These are phyloP conservation scores for Rhypophila decipiens DNA, from an alignment of 495 filamentous ascomycete species.

Conservation along the genomic window DNA sequence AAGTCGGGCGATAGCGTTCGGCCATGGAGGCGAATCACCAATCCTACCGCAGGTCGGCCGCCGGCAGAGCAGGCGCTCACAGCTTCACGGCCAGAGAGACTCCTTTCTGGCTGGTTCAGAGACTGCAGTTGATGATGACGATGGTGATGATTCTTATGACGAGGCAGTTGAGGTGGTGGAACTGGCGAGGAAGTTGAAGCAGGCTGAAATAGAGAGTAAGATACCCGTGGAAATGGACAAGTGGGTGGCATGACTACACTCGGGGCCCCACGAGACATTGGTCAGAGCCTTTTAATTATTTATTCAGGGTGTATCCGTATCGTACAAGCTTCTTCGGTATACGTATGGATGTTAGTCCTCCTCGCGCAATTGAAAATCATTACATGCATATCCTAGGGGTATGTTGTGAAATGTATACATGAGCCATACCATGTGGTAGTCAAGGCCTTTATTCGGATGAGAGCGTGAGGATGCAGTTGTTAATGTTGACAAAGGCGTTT, in stretches of 20 bases:
- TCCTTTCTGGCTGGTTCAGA: background rate
- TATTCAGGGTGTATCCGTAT: no score
- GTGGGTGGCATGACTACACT: conserved; percentile 9
- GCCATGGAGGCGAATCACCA: conserved; percentile 1
- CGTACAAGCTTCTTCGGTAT: background rate
- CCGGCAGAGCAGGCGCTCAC: conserved; percentile 5
- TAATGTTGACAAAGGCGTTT: no score
- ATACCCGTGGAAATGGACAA: conserved; percentile 5
- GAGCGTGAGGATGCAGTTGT: no score
- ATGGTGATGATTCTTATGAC: conserved; percentile 15
- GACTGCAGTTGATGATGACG: background rate
- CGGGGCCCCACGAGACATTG: background rate
- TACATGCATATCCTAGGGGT: no score
- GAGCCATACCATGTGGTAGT: no score
- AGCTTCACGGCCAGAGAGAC: background rate
- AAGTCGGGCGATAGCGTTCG: conserved; percentile 2
- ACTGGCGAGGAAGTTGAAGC: conserved; percentile 10
- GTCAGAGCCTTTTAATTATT: background rate
- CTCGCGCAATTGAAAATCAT: no score
- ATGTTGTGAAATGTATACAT: no score
- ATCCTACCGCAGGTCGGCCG: background rate
- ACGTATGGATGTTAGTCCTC: no score
- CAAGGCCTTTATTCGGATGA: no score
- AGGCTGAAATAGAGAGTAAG: conserved; percentile 9
- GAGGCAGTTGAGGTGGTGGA: conserved; percentile 19